Conservation (phyloP, 1,284 basidiomycete genomes). For the Irpex sp. region DNA sequence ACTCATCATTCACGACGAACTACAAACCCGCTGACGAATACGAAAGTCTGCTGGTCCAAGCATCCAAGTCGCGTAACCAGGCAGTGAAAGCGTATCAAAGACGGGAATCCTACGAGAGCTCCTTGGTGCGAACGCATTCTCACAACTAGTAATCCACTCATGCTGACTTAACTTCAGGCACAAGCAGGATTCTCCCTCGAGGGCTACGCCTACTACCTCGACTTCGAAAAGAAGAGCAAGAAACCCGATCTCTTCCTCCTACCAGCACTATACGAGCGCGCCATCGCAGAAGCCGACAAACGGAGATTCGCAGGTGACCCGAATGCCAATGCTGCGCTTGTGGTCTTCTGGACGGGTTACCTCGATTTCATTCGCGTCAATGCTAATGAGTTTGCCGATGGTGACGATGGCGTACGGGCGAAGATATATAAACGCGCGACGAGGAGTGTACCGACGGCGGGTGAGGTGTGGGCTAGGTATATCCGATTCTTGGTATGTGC, state of each 20-base stretch:
- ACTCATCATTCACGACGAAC: conserved; percentile 84
- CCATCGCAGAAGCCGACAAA: conserved; percentile 68
- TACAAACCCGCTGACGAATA: conserved; percentile 74
- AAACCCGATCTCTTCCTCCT: conserved; percentile 62
- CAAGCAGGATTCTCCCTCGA: conserved; percentile 50
- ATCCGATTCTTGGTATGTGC: conserved; percentile 47
- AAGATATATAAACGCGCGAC: conserved; percentile 49
- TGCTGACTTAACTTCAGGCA: conserved; percentile 27
- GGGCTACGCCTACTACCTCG: conserved; percentile 60
- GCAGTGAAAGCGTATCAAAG: conserved; percentile 60
- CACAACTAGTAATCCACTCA: neutral
- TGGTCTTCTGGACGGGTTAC: conserved; percentile 64
- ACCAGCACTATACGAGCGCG: conserved; percentile 70
- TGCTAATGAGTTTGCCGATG: conserved; percentile 18
- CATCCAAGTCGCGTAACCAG: conserved; percentile 64
- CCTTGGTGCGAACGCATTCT: conserved; percentile 46
- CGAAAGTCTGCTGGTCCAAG: conserved; percentile 69
- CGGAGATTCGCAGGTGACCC: conserved; percentile 46
- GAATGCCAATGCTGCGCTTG: conserved; percentile 54
- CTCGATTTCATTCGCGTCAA: conserved; percentile 52
- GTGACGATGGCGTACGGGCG: conserved; percentile 37
- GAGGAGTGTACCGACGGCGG: conserved; percentile 65
- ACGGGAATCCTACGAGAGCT: conserved; percentile 56
- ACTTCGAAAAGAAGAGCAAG: conserved; percentile 61
- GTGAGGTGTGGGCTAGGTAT: conserved; percentile 71